Evolutionary conservation across 1,139 yeast species (phyloP).

Genomic region (Kodamaea ohmeri): DNA sequence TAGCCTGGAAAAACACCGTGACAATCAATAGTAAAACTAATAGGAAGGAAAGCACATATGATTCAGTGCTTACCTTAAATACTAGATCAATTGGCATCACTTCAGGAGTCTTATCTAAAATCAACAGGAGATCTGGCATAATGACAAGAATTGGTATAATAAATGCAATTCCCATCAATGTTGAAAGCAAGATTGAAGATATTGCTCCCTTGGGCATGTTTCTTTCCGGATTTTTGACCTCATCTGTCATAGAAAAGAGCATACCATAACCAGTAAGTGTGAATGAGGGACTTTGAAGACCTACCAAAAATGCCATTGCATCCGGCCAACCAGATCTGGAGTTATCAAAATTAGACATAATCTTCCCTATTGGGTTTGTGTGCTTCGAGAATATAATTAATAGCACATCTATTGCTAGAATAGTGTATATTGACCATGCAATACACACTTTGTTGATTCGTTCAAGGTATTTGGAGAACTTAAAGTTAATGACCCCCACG

Average conservation of each 20-base stretch:
- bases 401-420: conserved; percentile 63
- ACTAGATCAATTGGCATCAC: conserved; percentile 65
- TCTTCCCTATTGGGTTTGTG: conserved; percentile 57
- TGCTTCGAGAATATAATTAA: conserved; percentile 58
- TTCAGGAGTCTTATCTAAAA: conserved; percentile 61
- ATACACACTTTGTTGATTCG: conserved; percentile 64
- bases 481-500: conserved; percentile 61
- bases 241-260: conserved; percentile 79
- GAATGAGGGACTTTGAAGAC: conserved; percentile 75
- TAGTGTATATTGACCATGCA: conserved; percentile 71
- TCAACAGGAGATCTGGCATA: conserved; percentile 57
- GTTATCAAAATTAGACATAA: conserved; percentile 68
- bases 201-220: conserved; percentile 78
- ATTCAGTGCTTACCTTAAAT: conserved; percentile 67
- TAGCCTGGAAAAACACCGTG: conserved; percentile 71
- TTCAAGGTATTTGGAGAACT: conserved; percentile 58
- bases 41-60: conserved; percentile 63
- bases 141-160: conserved; percentile 69
- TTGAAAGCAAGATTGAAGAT: conserved; percentile 61
- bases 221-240: conserved; percentile 70
- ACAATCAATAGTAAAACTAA: conserved; percentile 67
- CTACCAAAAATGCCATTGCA: conserved; percentile 64
- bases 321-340: conserved; percentile 72
- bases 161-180: conserved; percentile 67
- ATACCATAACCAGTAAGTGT: conserved; percentile 82